These are phyloP conservation scores for Caloboletus inedulis DNA, from an alignment of 1,284 basidiomycete genomes.

Conservation along the genomic window DNA sequence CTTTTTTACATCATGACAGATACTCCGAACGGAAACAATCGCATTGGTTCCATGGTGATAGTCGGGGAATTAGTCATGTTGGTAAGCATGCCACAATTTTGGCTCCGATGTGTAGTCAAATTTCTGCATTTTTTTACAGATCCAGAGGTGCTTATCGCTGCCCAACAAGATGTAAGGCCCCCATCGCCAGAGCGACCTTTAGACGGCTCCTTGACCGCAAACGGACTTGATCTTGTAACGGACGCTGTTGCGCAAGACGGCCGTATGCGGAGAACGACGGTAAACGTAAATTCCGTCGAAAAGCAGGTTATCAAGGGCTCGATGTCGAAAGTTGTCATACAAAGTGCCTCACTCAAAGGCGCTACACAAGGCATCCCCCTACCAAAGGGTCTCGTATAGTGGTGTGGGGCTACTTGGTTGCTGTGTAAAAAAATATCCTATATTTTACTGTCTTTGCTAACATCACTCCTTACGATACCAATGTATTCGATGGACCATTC, in stretches of 20 bases:
- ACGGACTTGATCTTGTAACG: conserved; percentile 36
- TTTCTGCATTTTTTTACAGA: conserved; percentile 10
- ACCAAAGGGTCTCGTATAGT: conserved; percentile 12
- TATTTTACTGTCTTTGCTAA: conserved; percentile 12
- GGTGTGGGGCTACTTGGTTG: background rate
- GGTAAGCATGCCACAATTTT: conserved; percentile 35
- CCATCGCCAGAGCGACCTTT: conserved; percentile 29
- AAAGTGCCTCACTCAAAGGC: conserved; percentile 21
- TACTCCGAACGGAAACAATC: conserved; percentile 51
- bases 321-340: conserved; percentile 49
- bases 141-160: conserved; percentile 24
- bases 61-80: conserved; percentile 54
- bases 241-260: conserved; percentile 38
- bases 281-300: conserved; percentile 42
- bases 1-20: conserved; percentile 26
- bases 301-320: conserved; percentile 53
- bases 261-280: conserved; percentile 40
- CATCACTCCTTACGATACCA: conserved; percentile 11
- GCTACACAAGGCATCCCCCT: conserved; percentile 7
- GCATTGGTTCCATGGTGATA: conserved; percentile 63
- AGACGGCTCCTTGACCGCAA: conserved; percentile 27
- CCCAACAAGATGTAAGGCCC: conserved; percentile 24
- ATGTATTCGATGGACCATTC: conserved; percentile 13
- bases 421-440: conserved; percentile 16
- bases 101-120: conserved; percentile 1